A percentile compares a stretch with the other conserved stretches of the same genome.
Evolutionary conservation across 257 asterid species (phyloP).

Genomic region (Nicotiana paniculata): DNA sequence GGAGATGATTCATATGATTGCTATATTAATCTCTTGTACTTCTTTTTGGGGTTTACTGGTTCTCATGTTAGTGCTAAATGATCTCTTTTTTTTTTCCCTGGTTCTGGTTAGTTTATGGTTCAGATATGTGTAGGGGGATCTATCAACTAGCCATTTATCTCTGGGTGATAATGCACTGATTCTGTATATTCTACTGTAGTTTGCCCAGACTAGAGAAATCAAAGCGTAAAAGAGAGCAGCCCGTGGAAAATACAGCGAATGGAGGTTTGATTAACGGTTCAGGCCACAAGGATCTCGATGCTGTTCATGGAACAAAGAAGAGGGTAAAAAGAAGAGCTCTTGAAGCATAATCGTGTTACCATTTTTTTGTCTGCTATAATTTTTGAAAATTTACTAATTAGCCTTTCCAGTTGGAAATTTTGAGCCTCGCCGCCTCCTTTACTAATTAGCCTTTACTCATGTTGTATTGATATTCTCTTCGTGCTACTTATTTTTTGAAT

Average conservation of each 20-base stretch:
- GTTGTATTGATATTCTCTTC: no score
- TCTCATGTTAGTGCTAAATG: no score
- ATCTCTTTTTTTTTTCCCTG: no score
- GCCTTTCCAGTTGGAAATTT: neutral
- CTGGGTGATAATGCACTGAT: neutral
- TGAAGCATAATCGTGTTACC: neutral
- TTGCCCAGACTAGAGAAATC: constrained; percentile 21
- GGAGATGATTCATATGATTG: neutral
- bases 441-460: neutral
- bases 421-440: neutral
- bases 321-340: neutral
- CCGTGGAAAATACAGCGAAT: constrained; percentile 20
- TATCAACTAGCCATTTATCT: no score
- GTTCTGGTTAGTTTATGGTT: neutral
- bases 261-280: constrained; percentile 14
- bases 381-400: neutral
- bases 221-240: constrained; percentile 30
- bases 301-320: neutral
- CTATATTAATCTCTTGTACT: neutral
- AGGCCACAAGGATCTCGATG: neutral
- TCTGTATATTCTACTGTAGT: constrained; percentile 27
- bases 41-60: neutral
- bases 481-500: no score
- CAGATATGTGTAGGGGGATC: neutral
- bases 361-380: neutral